A percentile compares a stretch with the other conserved stretches of the same genome.
Conservation (phyloP, 108 stramenopile genomes). For the Ochromonas danica region DNA sequence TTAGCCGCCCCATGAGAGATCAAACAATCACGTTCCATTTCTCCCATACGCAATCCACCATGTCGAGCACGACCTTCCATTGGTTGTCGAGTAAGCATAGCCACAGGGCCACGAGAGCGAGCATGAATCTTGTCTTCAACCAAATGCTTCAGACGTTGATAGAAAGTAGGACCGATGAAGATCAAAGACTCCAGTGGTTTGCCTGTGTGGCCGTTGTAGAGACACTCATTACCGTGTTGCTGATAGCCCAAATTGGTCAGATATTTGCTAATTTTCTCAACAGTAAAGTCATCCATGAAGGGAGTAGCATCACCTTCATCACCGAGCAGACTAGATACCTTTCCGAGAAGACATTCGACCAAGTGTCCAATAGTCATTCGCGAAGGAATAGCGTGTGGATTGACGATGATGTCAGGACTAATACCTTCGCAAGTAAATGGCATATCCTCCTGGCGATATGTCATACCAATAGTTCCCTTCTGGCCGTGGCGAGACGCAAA, state of each 20-base stretch:
- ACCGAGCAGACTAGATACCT: constrained; percentile 91
- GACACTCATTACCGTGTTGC: constrained; percentile 91
- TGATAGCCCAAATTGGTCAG: constrained; percentile 94
- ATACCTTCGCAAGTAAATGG: constrained; percentile 96
- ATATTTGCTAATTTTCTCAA: constrained; percentile 81
- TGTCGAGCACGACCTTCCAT: constrained; percentile 94
- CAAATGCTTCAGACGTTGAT: constrained; percentile 99
- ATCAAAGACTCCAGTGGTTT: constrained; percentile 87
- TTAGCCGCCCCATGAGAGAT: constrained; percentile 97
- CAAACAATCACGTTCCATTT: constrained; percentile 99
- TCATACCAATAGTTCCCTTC: constrained; percentile 99
- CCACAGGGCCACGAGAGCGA: constrained; percentile 91
- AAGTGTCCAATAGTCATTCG: constrained; percentile 99
- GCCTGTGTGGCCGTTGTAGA: constrained; percentile 97
- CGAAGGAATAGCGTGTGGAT: constrained; percentile 98
- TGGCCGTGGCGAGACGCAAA: constrained; percentile 97
- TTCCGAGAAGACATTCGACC: constrained; percentile 95
- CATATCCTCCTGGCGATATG: constrained; percentile 98
- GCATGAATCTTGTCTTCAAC: constrained; percentile 99
- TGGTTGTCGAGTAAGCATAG: constrained; percentile 97
- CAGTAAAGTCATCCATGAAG: constrained; percentile 85
- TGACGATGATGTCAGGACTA: constrained; percentile 98
- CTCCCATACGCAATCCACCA: constrained; percentile 99
- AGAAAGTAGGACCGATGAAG: constrained; percentile 98
- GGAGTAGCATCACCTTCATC: constrained; percentile 96